These are phyloP conservation scores for Emmonsiellopsis sp. DNA, from an alignment of 2,329 filamentous ascomycete species.

Conservation along the genomic window DNA sequence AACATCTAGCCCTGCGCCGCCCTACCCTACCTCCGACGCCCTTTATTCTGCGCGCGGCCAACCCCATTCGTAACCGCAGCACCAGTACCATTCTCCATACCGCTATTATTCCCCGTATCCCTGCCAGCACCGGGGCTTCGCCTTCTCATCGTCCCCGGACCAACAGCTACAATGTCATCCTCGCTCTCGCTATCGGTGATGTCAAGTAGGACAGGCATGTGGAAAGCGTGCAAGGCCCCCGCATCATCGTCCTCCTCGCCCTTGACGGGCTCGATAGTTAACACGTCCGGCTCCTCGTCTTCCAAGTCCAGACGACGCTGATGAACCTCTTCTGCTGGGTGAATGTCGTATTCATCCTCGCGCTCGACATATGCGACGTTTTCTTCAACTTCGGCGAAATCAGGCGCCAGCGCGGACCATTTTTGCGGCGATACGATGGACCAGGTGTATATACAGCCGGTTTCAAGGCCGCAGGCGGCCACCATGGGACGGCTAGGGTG, in stretches of 20 bases:
- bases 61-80: conserved; percentile 6
- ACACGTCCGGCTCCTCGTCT: conserved; percentile 85
- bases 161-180: conserved; percentile 65
- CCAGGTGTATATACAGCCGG: conserved; percentile 91
- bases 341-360: conserved; percentile 97
- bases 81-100: conserved; percentile 10
- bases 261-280: conserved; percentile 63
- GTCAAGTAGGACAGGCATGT: conserved; percentile 88
- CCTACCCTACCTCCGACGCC: conserved; percentile 21
- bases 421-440: conserved; percentile 89
- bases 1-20: no score
- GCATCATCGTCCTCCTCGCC: conserved; percentile 41
- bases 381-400: conserved; percentile 96
- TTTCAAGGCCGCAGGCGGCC: conserved; percentile 85
- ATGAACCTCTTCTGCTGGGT: conserved; percentile 87
- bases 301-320: conserved; percentile 83
- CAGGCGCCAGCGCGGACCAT: conserved; percentile 92
- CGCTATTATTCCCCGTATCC: conserved; percentile 49
- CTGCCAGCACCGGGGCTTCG: conserved; percentile 66
- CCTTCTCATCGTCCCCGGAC: conserved; percentile 73
- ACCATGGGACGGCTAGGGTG: conserved; percentile 81
- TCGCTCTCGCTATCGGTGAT: conserved; percentile 91
- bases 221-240: conserved; percentile 54
- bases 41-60: conserved; percentile 15
- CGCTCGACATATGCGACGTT: conserved; percentile 93